These are phyloP conservation scores for Rhizophora apiculata DNA, from an alignment of 345 rosid genomes.

Conservation along the genomic window DNA sequence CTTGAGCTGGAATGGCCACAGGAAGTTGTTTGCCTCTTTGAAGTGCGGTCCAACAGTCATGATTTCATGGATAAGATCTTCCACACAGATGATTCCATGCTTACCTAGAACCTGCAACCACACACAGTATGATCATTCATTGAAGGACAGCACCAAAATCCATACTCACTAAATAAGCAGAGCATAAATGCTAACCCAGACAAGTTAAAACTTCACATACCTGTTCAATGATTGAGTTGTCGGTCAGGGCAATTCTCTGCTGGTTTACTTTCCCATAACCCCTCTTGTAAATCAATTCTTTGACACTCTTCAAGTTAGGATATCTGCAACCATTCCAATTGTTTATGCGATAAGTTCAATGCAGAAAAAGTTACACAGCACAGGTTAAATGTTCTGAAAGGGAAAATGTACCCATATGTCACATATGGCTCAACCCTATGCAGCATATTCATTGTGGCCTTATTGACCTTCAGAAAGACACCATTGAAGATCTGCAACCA, in stretches of 20 bases:
- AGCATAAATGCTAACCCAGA: background rate
- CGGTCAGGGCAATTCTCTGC: conserved; percentile 62
- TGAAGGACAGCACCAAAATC: background rate
- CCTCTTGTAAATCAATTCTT: conserved; percentile 75
- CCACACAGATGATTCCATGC: conserved; percentile 63
- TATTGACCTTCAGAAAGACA: conserved; percentile 74
- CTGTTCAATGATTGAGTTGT: conserved; percentile 64
- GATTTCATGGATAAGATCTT: conserved; percentile 83
- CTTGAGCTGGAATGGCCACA: conserved; percentile 80
- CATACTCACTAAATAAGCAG: too few species aligned
- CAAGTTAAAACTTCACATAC: conserved; percentile 20
- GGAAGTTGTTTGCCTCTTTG: conserved; percentile 80
- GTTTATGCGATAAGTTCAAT: background rate
- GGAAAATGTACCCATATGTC: conserved; percentile 58
- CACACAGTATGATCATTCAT: background rate
- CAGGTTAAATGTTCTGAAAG: background rate
- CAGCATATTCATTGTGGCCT: conserved; percentile 68
- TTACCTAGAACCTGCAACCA: conserved; percentile 59
- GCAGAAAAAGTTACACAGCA: background rate
- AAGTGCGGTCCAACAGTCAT: conserved; percentile 86
- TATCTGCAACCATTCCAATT: conserved; percentile 32
- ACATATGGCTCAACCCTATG: conserved; percentile 86
- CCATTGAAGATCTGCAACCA: conserved; percentile 69
- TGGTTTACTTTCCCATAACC: conserved; percentile 68
- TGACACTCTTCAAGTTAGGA: conserved; percentile 78